phyloP scores from a whole-genome alignment of 1,284 basidiomycete genomes.

The Boletus mariae region DNA sequence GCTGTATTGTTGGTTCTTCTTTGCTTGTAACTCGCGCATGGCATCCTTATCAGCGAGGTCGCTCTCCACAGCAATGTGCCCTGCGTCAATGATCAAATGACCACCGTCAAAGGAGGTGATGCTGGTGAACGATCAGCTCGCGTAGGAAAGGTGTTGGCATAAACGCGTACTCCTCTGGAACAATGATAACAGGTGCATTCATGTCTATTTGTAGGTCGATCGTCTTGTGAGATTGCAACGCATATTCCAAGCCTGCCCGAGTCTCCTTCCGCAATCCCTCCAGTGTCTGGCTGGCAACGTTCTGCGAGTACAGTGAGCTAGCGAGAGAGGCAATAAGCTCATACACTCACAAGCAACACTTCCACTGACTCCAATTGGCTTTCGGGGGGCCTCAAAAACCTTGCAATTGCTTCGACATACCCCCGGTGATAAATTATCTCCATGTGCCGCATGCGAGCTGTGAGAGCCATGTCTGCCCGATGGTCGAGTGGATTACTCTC shows the following conservation, averaged over 20 bases:
- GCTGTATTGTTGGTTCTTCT: conserved; percentile 83
- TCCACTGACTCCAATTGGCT: conserved; percentile 96
- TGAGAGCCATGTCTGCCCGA: conserved; percentile 88
- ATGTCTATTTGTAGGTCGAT: conserved; percentile 95
- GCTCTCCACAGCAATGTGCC: conserved; percentile 93
- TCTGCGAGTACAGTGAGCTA: conserved; percentile 42
- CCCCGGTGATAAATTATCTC: conserved; percentile 97
- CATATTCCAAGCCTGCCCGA: conserved; percentile 91
- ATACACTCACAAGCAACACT: conserved; percentile 65
- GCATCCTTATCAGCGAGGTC: conserved; percentile 84
- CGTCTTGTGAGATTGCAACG: conserved; percentile 91
- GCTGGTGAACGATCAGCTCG: conserved; percentile 38
- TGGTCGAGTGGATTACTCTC: conserved; percentile 94
- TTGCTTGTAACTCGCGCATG: conserved; percentile 78
- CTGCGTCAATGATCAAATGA: conserved; percentile 93
- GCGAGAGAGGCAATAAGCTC: neutral
- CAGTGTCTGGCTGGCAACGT: conserved; percentile 90
- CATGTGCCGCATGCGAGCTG: conserved; percentile 92
- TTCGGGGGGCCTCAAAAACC: conserved; percentile 93
- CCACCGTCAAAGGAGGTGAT: conserved; percentile 77
- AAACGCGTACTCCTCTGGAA: conserved; percentile 81
- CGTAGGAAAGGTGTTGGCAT: neutral
- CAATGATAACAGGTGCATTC: conserved; percentile 96
- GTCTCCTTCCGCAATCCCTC: conserved; percentile 96
- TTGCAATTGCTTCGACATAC: conserved; percentile 90